A percentile compares a stretch with the other conserved stretches of the same genome.
These are phyloP conservation scores for Stromatinia cepivora DNA, from an alignment of 2,329 filamentous ascomycete genomes.

Conservation along the genomic window DNA sequence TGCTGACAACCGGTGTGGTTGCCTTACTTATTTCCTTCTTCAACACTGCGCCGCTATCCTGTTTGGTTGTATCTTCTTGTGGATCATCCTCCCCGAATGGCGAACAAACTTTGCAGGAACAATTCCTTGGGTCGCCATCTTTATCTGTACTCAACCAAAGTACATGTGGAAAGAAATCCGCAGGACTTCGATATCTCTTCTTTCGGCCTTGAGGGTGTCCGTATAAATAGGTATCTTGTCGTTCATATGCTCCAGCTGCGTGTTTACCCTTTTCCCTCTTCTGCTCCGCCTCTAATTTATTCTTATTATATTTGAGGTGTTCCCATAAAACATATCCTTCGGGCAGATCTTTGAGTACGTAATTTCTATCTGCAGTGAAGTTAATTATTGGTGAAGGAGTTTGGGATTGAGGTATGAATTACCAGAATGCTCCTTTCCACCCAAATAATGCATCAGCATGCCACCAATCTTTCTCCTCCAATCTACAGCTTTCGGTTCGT, in stretches of 20 bases:
- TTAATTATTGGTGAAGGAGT: slow-evolving; percentile 24
- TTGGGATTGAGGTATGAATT: neutral
- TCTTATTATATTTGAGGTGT: slow-evolving; percentile 53
- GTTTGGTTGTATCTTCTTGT: slow-evolving; percentile 41
- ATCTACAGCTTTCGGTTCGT: slow-evolving; percentile 55
- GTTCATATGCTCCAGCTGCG: slow-evolving; percentile 51
- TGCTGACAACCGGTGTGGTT: slow-evolving; percentile 1
- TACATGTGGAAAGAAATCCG: slow-evolving; percentile 60
- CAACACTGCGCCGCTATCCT: slow-evolving; percentile 25
- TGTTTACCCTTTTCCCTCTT: slow-evolving; percentile 46
- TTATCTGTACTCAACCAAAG: slow-evolving; percentile 57
- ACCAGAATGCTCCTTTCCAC: slow-evolving; percentile 36
- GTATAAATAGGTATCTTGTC: slow-evolving; percentile 61
- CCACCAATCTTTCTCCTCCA: slow-evolving; percentile 59
- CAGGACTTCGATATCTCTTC: slow-evolving; percentile 58
- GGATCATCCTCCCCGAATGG: slow-evolving; percentile 47
- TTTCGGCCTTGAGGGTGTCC: slow-evolving; percentile 57
- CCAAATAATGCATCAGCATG: slow-evolving; percentile 56
- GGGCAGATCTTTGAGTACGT: slow-evolving; percentile 55
- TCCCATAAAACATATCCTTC: slow-evolving; percentile 59
- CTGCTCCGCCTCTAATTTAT: slow-evolving; percentile 44
- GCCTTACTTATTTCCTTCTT: slow-evolving; percentile 28
- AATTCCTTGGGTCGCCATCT: slow-evolving; percentile 52
- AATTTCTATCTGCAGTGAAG: slow-evolving; percentile 41
- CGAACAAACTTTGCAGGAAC: slow-evolving; percentile 57